Percentiles rank a stretch among this genome's conserved stretches.
These are phyloP conservation scores for Amaranthus hypochondriacus DNA, from an alignment of 148 eudicot species.

Conservation along the genomic window DNA sequence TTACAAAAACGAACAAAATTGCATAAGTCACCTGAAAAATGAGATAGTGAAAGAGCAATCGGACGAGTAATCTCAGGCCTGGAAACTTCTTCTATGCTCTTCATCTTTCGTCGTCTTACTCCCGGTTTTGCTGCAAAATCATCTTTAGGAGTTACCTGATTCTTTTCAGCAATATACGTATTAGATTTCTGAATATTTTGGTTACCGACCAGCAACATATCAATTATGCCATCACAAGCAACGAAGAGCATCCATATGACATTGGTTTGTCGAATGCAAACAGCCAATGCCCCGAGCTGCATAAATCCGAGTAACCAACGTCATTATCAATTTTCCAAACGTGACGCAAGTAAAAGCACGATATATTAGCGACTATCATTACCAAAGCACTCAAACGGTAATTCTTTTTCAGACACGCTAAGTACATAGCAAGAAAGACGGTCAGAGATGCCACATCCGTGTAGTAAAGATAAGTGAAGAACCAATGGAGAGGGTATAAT, in stretches of 20 bases:
- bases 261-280: slow-evolving; percentile 83
- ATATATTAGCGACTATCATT: slow-evolving; percentile 11
- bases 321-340: background rate
- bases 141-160: slow-evolving; percentile 18
- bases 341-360: background rate
- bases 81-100: slow-evolving; percentile 18
- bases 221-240: slow-evolving; percentile 57
- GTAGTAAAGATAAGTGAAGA: slow-evolving; percentile 81
- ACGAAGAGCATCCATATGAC: slow-evolving; percentile 87
- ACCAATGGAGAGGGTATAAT: slow-evolving; percentile 91
- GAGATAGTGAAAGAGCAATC: slow-evolving; percentile 18
- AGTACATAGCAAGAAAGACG: slow-evolving; percentile 64
- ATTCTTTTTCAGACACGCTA: slow-evolving; percentile 54
- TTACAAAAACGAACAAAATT: background rate
- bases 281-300: slow-evolving; percentile 84
- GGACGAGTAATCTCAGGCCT: slow-evolving; percentile 13
- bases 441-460: slow-evolving; percentile 85
- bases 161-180: slow-evolving; percentile 24
- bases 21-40: slow-evolving; percentile 47
- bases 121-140: slow-evolving; percentile 36
- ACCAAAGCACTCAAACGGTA: slow-evolving; percentile 68
- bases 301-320: slow-evolving; percentile 23
- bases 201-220: slow-evolving; percentile 29
- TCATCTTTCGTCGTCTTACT: slow-evolving; percentile 54
- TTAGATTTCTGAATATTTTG: slow-evolving; percentile 24